Percentiles rank a stretch among this genome's conserved stretches.
Evolutionary conservation across 148 eudicot species (phyloP).

Genomic region (Cornus controversa): DNA sequence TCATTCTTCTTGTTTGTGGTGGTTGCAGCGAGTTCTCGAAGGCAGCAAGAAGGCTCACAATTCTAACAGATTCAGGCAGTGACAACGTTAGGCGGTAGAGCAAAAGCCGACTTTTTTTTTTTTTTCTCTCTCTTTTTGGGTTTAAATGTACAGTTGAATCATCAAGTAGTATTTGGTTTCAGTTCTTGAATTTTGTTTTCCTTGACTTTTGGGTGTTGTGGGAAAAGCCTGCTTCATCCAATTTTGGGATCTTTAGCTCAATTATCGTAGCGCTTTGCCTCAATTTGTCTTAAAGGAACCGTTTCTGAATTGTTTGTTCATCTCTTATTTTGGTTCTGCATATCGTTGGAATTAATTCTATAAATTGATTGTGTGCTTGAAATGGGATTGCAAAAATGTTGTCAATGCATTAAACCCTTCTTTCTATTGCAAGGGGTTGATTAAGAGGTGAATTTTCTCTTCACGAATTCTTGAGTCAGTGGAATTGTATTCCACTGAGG

Average conservation of each 20-base stretch:
- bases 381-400: too few species aligned
- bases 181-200: neutral
- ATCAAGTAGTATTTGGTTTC: constrained; percentile 1
- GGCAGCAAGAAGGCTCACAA: constrained; percentile 42
- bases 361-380: too few species aligned
- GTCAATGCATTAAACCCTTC: too few species aligned
- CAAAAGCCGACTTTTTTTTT: neutral
- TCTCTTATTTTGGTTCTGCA: neutral
- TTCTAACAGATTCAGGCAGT: constrained; percentile 37
- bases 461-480: too few species aligned
- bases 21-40: constrained; percentile 43
- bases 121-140: too few species aligned
- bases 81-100: constrained; percentile 29
- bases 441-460: too few species aligned
- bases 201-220: constrained; percentile 17
- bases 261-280: constrained; percentile 6
- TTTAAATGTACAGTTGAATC: constrained; percentile 27
- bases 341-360: neutral
- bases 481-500: too few species aligned
- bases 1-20: neutral
- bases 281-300: neutral
- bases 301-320: neutral
- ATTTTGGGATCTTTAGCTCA: constrained; percentile 9
- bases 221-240: constrained; percentile 20
- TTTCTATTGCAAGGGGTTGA: too few species aligned